Evolutionary conservation across 768 basidiomycete species (phyloP).

Genomic region (Galerina marginata): DNA sequence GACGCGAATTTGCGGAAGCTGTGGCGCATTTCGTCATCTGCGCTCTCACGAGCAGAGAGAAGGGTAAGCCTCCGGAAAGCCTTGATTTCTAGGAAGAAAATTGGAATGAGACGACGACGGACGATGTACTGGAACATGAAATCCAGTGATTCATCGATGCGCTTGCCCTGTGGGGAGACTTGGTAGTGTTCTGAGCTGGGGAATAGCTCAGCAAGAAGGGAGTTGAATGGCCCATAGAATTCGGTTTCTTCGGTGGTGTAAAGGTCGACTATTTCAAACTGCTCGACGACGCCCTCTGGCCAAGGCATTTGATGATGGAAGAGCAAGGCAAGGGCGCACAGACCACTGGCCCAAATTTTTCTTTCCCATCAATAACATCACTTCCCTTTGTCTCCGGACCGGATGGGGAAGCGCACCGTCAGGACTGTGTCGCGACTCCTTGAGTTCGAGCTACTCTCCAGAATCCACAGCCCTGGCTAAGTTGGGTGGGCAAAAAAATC

Average conservation of each 20-base stretch:
- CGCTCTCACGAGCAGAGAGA: slow-evolving; percentile 15
- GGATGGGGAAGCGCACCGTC: too few species aligned
- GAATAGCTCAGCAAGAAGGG: slow-evolving; percentile 18
- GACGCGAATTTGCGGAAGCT: slow-evolving; percentile 17
- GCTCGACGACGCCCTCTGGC: too few species aligned
- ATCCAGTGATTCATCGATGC: slow-evolving; percentile 11
- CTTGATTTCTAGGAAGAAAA: slow-evolving; percentile 25
- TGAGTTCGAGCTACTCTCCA: too few species aligned
- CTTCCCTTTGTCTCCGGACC: too few species aligned
- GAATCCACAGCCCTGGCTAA: too few species aligned
- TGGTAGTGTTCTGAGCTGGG: slow-evolving; percentile 18
- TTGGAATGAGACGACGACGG: slow-evolving; percentile 9
- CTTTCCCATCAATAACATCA: too few species aligned
- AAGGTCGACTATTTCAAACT: too few species aligned
- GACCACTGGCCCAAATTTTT: too few species aligned
- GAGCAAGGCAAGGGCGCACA: too few species aligned
- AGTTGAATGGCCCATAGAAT: slow-evolving; percentile 18
- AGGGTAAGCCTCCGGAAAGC: slow-evolving; percentile 10
- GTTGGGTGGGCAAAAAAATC: too few species aligned
- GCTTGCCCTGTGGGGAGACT: slow-evolving; percentile 20
- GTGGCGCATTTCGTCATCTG: slow-evolving; percentile 25
- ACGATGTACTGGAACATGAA: slow-evolving; percentile 18
- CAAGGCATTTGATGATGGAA: too few species aligned
- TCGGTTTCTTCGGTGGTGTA: neutral
- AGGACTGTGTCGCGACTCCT: too few species aligned